Base-by-base conservation (phyloP, 345 rosid species). In the Viola odorata region DNA sequence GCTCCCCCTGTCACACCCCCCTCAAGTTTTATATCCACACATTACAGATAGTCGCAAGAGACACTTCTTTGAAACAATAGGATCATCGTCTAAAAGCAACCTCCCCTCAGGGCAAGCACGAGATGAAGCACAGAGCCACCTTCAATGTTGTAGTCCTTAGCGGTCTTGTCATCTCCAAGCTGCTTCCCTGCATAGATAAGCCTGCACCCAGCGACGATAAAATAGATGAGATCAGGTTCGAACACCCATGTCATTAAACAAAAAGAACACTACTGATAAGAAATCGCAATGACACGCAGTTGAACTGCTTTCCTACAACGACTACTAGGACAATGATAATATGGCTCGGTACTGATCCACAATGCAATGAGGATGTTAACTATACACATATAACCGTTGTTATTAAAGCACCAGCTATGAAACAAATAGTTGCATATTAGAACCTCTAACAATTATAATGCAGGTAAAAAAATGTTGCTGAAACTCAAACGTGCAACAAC, bases 71-170 rank as follows among this genome's bases (percentile, higher is more conserved):
- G 14, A 39, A 50, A 45, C 8, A 32, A 53, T 38, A 16, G 13
- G 10, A 47, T 14, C 41, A 59, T 2, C 50, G 15, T 16, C 44
- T 56, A 65, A 41, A 50, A 58, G 39, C 53, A 3, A 53, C 99
- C 99, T 41, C 97, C 99, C 73, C 99, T 86, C 60, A 88, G 78
- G 11, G 99, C 99, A 70, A 94, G 95, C 69, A 94, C 99, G 62
- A 94, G 87, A 79, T 94, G 97, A 60, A 94, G 99, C 67, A 94
- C 99, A 11, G 99, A 90, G 41, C 97, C 99, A 51, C 99, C 99
- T 64, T 90, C 97, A 10, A 94, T 86, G 61, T 90, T 88, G 82
- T 88, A 94, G 70, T 90, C 96, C 13, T 78, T 75, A 42, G 99
- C 97, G 0, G 97, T 90, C 61, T 87, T 94, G 76, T 94, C 99